Base-by-base conservation (phyloP, 768 basidiomycete genomes). In the Trametes cinnabarina region DNA sequence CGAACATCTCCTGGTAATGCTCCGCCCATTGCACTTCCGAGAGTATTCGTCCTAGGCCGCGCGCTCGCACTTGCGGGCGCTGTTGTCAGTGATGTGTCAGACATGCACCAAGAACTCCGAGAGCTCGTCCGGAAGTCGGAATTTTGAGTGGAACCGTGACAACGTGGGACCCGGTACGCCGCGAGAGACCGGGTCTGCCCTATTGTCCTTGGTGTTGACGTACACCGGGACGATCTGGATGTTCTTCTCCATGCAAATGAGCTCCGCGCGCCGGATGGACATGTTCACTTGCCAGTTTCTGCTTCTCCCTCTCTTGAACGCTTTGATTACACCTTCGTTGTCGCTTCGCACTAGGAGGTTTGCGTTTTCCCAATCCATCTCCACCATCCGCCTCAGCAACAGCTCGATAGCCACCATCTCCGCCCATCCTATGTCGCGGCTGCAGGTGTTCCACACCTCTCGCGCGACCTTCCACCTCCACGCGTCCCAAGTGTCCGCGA, bases 371-470 rank as follows among this genome's bases (percentile, higher is more conserved):
- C 8, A 22, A 14, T 41, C 49, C 25, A 6, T 8, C 28, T 46
- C 26, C 17, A 32, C 30, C 15, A 48, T 30, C 6, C 23, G 17
- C 23, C 55, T n/a, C 10, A 35, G n/a, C 10, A 26, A 19, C 5
- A 50, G 48, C 37, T 57, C 47, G 32, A 41, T 35, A 3, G 57
- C 57, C 6, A 58, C 15, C 50, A 51, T 58, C 42, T 51, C 50
- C 7, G 57, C 57, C 57, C 50, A 58, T 6, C 42, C 57, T 10
- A 58, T 56, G 55, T 56, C 47, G 2, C 52, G 6, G 6, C 43
- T 20, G 1, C 37, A 12, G 2, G n/a, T 11, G 15, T 35, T 19
- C 47, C 40, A 34, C 12, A 23, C 26, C 48, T 3, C 39, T 6
- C 23, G 3, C 2, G 30, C 40, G 8, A 41, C 52, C 6, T 1